A percentile compares a stretch with the other conserved stretches of the same genome.
These are phyloP conservation scores for Aspergillus uvarum DNA, from an alignment of 2,329 filamentous ascomycete genomes.

Conservation along the genomic window DNA sequence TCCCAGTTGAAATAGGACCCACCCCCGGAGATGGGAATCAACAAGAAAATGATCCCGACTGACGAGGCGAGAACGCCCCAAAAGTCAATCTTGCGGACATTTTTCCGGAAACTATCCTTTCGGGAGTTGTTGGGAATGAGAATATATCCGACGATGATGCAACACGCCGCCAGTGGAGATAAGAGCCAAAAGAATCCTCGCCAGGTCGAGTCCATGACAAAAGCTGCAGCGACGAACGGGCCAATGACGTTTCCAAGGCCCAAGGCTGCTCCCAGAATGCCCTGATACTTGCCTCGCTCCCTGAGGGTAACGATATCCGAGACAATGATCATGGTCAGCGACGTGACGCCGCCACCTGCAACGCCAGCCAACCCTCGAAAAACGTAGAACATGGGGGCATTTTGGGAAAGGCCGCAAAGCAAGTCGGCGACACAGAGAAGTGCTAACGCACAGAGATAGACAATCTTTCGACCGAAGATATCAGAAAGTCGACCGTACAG, in stretches of 20 bases:
- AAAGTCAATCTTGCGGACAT: constrained; percentile 59
- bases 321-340: constrained; percentile 62
- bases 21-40: constrained; percentile 64
- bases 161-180: constrained; percentile 51
- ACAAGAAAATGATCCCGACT: constrained; percentile 57
- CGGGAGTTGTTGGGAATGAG: constrained; percentile 54
- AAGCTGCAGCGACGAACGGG: constrained; percentile 49
- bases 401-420: constrained; percentile 58
- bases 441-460: constrained; percentile 55
- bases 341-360: constrained; percentile 62
- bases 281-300: constrained; percentile 57
- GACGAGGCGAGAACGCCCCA: constrained; percentile 57
- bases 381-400: constrained; percentile 59
- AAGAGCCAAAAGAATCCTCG: constrained; percentile 53
- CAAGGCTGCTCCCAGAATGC: constrained; percentile 47
- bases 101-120: constrained; percentile 49
- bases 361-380: constrained; percentile 62
- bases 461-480: constrained; percentile 60
- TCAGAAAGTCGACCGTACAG: constrained; percentile 64
- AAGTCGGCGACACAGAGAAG: constrained; percentile 59
- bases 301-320: constrained; percentile 60
- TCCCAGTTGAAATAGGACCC: constrained; percentile 58
- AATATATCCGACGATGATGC: constrained; percentile 50
- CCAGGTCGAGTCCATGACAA: constrained; percentile 47
- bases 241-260: constrained; percentile 50